phyloP scores from a whole-genome alignment of 2,329 filamentous ascomycete genomes.

The Talaromyces amestolkiae region DNA sequence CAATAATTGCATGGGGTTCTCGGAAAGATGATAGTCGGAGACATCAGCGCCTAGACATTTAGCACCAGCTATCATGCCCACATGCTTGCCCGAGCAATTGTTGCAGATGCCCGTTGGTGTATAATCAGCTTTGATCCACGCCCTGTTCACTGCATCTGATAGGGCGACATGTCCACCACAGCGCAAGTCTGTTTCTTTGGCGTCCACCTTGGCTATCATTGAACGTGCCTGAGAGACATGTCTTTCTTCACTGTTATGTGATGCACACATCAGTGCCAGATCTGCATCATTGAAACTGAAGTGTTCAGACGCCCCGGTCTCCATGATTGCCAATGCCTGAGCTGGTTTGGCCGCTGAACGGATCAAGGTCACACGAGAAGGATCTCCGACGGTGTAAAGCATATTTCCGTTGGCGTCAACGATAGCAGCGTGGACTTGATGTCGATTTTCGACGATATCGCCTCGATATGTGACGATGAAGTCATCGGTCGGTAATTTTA shows the following conservation, averaged over 20 bases:
- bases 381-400: slow-evolving; percentile 43
- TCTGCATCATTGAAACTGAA: slow-evolving; percentile 43
- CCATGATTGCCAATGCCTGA: slow-evolving; percentile 46
- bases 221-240: slow-evolving; percentile 39
- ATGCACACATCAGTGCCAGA: slow-evolving; percentile 50
- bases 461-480: slow-evolving; percentile 40
- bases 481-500: slow-evolving; percentile 24
- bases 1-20: slow-evolving; percentile 41
- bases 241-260: slow-evolving; percentile 46
- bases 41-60: slow-evolving; percentile 35
- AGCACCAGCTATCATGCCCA: slow-evolving; percentile 48
- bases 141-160: slow-evolving; percentile 35
- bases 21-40: slow-evolving; percentile 36
- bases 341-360: slow-evolving; percentile 50
- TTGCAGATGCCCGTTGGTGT: slow-evolving; percentile 41
- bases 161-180: slow-evolving; percentile 47
- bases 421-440: slow-evolving; percentile 46
- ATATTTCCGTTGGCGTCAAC: slow-evolving; percentile 40
- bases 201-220: slow-evolving; percentile 39
- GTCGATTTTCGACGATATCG: slow-evolving; percentile 44
- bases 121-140: slow-evolving; percentile 42
- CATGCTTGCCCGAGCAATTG: slow-evolving; percentile 53
- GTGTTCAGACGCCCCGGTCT: slow-evolving; percentile 41
- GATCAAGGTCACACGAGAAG: slow-evolving; percentile 42
- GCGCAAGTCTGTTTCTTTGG: slow-evolving; percentile 37